Evolutionary conservation across 768 basidiomycete genomes (phyloP).

Genomic region (Suillus fuscotomentosus): DNA sequence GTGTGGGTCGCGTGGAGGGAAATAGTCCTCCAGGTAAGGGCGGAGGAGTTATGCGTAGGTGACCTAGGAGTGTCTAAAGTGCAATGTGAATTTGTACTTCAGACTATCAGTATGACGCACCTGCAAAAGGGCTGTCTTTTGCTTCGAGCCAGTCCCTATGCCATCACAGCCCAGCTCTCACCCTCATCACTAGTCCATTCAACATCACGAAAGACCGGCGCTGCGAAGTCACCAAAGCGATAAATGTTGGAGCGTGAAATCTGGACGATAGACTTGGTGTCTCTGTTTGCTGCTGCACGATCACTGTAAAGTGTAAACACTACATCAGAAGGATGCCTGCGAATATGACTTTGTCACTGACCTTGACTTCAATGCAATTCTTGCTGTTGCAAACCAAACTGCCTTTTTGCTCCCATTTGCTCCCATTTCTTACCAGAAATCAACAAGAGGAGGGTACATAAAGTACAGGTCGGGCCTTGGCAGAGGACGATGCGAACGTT

Average conservation of each 20-base stretch:
- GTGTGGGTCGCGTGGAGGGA: slow-evolving; percentile 43
- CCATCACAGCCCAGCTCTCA: slow-evolving; percentile 74
- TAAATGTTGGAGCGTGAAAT: slow-evolving; percentile 53
- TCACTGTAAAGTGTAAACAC: background rate
- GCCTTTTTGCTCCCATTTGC: background rate
- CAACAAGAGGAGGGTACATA: background rate
- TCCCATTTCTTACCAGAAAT: background rate
- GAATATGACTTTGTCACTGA: background rate
- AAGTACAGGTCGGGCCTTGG: background rate
- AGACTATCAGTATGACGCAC: slow-evolving; percentile 35
- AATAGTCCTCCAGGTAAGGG: slow-evolving; percentile 60
- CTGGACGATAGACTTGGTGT: slow-evolving; percentile 25
- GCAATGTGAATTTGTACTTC: background rate
- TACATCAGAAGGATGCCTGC: background rate
- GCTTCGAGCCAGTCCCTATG: slow-evolving; percentile 54
- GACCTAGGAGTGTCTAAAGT: slow-evolving; percentile 62
- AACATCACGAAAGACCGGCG: slow-evolving; percentile 51
- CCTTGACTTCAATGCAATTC: background rate
- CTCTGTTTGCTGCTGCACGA: background rate
- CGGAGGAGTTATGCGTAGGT: slow-evolving; percentile 67
- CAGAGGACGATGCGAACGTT: background rate
- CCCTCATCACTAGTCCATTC: slow-evolving; percentile 58
- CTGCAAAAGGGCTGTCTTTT: slow-evolving; percentile 63
- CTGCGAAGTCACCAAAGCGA: slow-evolving; percentile 52
- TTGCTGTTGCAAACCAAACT: background rate